These are phyloP conservation scores for Biancaea sappan DNA, from an alignment of 306 rosid species.

Conservation along the genomic window DNA sequence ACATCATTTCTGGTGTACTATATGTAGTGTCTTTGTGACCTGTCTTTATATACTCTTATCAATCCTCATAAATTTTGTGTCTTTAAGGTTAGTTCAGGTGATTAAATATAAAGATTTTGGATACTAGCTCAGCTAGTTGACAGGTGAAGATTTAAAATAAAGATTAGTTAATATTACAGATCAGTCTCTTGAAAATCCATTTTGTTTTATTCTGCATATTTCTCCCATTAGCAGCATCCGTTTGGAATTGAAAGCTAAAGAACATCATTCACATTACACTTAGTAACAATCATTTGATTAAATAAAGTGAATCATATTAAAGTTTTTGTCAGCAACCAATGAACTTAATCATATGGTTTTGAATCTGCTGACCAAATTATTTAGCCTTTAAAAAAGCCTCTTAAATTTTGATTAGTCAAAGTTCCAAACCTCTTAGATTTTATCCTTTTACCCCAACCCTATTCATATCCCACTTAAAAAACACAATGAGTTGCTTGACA, in stretches of 20 bases:
- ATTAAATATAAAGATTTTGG: too few species aligned
- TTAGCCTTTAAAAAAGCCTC: neutral
- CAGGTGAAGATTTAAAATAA: neutral
- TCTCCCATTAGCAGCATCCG: neutral
- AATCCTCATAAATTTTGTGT: too few species aligned
- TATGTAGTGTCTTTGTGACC: neutral
- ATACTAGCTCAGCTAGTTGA: neutral
- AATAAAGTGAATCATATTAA: neutral
- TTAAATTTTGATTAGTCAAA: slow-evolving; percentile 35
- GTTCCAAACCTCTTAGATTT: slow-evolving; percentile 29
- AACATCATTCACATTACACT: neutral
- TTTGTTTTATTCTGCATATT: neutral
- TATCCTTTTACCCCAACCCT: slow-evolving; percentile 46
- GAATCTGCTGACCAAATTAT: neutral
- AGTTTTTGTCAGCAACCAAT: neutral
- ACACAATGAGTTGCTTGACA: slow-evolving; percentile 8
- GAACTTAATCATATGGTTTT: neutral
- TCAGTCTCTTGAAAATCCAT: neutral
- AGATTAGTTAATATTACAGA: neutral
- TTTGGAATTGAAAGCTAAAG: neutral
- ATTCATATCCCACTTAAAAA: slow-evolving; percentile 42
- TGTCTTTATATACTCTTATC: slow-evolving; percentile 32
- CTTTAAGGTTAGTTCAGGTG: neutral
- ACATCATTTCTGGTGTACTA: neutral
- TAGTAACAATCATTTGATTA: neutral